These are phyloP conservation scores for Ceriops tagal DNA, from an alignment of 345 rosid species.

Conservation along the genomic window DNA sequence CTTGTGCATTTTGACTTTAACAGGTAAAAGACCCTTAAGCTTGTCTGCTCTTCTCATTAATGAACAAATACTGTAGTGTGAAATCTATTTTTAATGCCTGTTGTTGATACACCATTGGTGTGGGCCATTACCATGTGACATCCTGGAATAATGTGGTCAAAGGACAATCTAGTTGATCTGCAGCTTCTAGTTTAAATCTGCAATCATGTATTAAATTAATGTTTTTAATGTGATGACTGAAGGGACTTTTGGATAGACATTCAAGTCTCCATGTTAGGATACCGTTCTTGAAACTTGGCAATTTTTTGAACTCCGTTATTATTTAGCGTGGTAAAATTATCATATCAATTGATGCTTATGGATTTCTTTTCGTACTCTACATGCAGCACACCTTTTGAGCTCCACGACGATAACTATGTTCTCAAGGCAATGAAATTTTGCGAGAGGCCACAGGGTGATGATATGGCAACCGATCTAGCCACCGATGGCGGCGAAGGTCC, in stretches of 20 bases:
- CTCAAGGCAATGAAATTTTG: conserved; percentile 92
- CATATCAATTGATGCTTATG: not conserved
- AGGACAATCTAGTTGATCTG: not conserved
- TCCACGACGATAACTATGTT: conserved; percentile 94
- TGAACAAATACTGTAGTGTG: not conserved
- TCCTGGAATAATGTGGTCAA: not conserved
- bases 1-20: conserved; percentile 96
- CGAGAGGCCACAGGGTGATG: conserved; percentile 44
- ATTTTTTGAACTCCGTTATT: not conserved
- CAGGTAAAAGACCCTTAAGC: conserved; percentile 46
- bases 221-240: not conserved
- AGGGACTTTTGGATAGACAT: not conserved
- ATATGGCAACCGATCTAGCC: conserved; percentile 30
- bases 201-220: not conserved
- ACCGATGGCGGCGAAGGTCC: conserved; percentile 52
- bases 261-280: not conserved
- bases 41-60: not conserved
- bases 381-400: conserved; percentile 98
- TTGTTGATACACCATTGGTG: no score
- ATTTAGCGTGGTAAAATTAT: not conserved
- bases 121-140: not conserved
- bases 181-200: not conserved
- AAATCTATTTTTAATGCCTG: no score
- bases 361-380: not conserved
- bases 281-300: not conserved